These are phyloP conservation scores for Backusella tarrabulga DNA, from an alignment of 192 early-diverging fungal species.

Conservation along the genomic window DNA sequence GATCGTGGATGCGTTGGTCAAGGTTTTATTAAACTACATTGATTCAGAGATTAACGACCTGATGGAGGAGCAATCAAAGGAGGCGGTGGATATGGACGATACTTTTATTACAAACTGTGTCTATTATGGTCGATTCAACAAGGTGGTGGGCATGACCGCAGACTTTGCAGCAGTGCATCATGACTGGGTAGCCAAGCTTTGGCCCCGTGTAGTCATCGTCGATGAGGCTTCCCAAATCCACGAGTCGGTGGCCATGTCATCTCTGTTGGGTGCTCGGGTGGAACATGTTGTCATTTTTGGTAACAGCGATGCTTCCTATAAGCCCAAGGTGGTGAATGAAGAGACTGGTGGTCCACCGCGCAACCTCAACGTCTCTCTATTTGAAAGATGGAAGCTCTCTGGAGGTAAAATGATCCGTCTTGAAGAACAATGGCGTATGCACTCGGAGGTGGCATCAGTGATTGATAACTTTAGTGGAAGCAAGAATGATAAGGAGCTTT, in stretches of 20 bases:
- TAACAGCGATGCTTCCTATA: neutral
- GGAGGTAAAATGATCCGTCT: slow-evolving; percentile 12
- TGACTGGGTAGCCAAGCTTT: slow-evolving; percentile 12
- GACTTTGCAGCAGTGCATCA: slow-evolving; percentile 26
- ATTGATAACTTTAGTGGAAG: neutral
- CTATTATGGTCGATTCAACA: slow-evolving; percentile 14
- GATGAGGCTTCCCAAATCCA: slow-evolving; percentile 27
- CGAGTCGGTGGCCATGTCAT: slow-evolving; percentile 8
- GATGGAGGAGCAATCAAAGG: slow-evolving; percentile 1
- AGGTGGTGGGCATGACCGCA: slow-evolving; percentile 33
- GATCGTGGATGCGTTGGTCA: neutral
- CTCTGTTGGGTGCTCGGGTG: neutral
- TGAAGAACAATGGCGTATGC: slow-evolving; percentile 34
- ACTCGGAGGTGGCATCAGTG: neutral
- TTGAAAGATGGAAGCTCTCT: slow-evolving; percentile 27
- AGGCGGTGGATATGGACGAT: neutral
- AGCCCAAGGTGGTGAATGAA: neutral
- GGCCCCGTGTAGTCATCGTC: slow-evolving; percentile 21
- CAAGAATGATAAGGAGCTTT: neutral
- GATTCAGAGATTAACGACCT: slow-evolving; percentile 9
- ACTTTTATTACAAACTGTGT: neutral
- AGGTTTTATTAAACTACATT: neutral
- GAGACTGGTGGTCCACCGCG: neutral
- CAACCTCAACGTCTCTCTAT: slow-evolving; percentile 16
- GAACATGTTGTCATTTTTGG: slow-evolving; percentile 36